These are phyloP conservation scores for Yarrowia galli DNA, from an alignment of 1,139 yeast species.

Conservation along the genomic window DNA sequence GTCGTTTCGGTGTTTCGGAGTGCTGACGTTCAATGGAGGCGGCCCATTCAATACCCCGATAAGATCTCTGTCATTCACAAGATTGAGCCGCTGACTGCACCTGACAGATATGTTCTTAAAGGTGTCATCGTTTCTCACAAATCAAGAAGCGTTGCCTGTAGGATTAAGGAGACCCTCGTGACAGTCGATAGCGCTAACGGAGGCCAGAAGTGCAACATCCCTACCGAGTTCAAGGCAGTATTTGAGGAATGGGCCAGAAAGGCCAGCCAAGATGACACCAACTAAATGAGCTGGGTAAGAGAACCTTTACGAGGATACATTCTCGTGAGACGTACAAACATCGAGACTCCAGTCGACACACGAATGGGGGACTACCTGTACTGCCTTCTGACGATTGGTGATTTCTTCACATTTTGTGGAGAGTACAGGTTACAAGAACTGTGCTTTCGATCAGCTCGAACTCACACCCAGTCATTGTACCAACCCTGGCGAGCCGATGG, in stretches of 20 bases:
- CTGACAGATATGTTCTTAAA: constrained; percentile 10
- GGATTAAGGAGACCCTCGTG: constrained; percentile 19
- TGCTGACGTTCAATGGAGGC: constrained; percentile 20
- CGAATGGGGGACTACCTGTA: too few relatives aligned
- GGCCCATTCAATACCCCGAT: constrained; percentile 23
- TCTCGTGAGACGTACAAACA: too few relatives aligned
- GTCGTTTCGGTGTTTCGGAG: constrained; percentile 16
- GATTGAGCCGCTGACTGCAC: constrained; percentile 2
- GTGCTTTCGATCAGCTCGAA: too few relatives aligned
- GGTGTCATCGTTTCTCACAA: constrained; percentile 19
- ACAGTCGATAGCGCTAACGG: constrained; percentile 5
- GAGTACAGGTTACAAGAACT: too few relatives aligned
- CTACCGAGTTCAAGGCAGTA: constrained; percentile 15
- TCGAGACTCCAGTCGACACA: too few relatives aligned
- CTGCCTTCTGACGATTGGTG: too few relatives aligned
- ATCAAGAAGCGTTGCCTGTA: constrained; percentile 10
- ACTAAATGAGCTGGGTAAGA: too few relatives aligned
- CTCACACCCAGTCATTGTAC: too few relatives aligned
- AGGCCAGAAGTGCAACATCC: constrained; percentile 13
- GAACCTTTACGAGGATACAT: too few relatives aligned
- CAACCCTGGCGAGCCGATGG: too few relatives aligned
- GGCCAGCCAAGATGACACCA: neutral
- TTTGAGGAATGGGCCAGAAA: constrained; percentile 21
- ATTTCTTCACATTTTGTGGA: too few relatives aligned
- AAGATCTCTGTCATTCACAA: constrained; percentile 19